phyloP scores from a whole-genome alignment of 768 basidiomycete species.

The Panellus pusillus region DNA sequence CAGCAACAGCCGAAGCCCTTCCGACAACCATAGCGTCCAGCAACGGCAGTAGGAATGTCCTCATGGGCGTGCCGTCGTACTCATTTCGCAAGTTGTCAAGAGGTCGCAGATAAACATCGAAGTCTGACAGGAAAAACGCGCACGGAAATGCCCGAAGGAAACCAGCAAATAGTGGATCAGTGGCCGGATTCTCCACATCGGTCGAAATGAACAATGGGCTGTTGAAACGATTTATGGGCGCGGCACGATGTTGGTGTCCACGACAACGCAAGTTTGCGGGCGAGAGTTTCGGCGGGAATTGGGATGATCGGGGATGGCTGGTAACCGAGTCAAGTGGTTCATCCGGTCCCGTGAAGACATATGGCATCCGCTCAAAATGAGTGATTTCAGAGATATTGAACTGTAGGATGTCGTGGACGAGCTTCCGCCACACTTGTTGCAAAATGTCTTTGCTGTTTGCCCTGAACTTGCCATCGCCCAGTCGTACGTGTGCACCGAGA shows the following conservation, averaged over 20 bases:
- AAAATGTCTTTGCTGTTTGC: constrained; percentile 40
- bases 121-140: constrained; percentile 56
- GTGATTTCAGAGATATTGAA: constrained; percentile 37
- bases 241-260: constrained; percentile 33
- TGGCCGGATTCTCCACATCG: constrained; percentile 43
- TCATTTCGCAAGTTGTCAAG: constrained; percentile 41
- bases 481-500: constrained; percentile 64
- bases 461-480: constrained; percentile 68
- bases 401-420: constrained; percentile 51
- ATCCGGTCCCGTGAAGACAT: constrained; percentile 15
- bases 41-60: constrained; percentile 54
- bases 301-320: not conserved
- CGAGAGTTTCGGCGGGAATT: constrained; percentile 6
- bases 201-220: constrained; percentile 68
- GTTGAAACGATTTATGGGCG: constrained; percentile 41
- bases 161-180: constrained; percentile 42
- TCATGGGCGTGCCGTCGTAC: constrained; percentile 50
- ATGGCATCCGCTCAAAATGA: constrained; percentile 27
- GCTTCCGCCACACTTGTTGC: constrained; percentile 54
- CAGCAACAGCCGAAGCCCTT: constrained; percentile 56
- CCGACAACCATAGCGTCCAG: constrained; percentile 72
- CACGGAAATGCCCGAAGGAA: constrained; percentile 65
- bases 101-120: constrained; percentile 30
- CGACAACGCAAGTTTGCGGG: constrained; percentile 40
- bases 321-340: constrained; percentile 1